Evolutionary conservation across 768 basidiomycete species (phyloP).

Genomic region (Kwoniella bestiolae): DNA sequence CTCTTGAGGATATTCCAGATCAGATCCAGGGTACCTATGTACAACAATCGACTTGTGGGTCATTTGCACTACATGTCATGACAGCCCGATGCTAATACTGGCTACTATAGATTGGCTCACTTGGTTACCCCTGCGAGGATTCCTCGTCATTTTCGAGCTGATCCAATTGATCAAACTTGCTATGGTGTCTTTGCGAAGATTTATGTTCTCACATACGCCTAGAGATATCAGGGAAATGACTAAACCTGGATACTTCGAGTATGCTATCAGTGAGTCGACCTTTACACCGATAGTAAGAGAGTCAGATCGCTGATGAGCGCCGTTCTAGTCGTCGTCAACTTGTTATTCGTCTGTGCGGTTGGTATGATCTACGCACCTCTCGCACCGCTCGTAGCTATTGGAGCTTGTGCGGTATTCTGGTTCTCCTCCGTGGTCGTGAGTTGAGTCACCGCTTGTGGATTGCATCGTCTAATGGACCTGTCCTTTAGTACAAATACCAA

Average conservation of each 20-base stretch:
- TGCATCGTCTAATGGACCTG: constrained; percentile 47
- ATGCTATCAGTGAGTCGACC: constrained; percentile 27
- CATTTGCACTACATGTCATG: too few relatives aligned
- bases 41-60: constrained; percentile 64
- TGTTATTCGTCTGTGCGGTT: constrained; percentile 88
- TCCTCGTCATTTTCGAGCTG: constrained; percentile 90
- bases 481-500: constrained; percentile 74
- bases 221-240: constrained; percentile 58
- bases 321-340: constrained; percentile 59
- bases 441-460: too few relatives aligned
- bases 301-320: constrained; percentile 60
- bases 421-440: constrained; percentile 55
- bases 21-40: constrained; percentile 86
- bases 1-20: constrained; percentile 46
- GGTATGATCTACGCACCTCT: constrained; percentile 92
- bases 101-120: constrained; percentile 80
- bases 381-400: constrained; percentile 84
- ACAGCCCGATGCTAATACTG: too few relatives aligned
- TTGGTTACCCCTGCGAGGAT: constrained; percentile 92
- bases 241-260: constrained; percentile 47
- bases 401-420: constrained; percentile 85
- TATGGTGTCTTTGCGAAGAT: constrained; percentile 50
- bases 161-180: constrained; percentile 92
- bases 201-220: constrained; percentile 58
- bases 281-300: constrained; percentile 58